Percentiles rank a stretch among this genome's conserved stretches.
phyloP scores from a whole-genome alignment of 345 rosid species.

The Bruguiera gymnorhiza region DNA sequence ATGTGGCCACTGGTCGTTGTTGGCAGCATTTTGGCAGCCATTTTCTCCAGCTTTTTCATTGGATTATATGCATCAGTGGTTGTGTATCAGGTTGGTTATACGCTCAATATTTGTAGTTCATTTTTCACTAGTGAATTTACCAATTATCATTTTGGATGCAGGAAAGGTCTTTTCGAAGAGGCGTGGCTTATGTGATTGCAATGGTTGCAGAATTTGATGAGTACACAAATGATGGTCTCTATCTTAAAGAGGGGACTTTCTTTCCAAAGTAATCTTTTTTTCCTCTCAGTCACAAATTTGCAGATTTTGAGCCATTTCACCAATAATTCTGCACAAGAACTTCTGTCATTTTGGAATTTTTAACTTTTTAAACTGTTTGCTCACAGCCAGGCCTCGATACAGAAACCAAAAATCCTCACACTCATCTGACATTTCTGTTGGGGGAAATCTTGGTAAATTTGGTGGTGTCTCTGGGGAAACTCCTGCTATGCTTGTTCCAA shows the following conservation, averaged over 20 bases:
- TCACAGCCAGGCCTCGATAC: slow-evolving; percentile 66
- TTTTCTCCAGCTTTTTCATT: slow-evolving; percentile 61
- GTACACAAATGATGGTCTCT: slow-evolving; percentile 84
- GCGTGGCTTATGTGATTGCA: slow-evolving; percentile 77
- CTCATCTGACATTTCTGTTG: slow-evolving; percentile 49
- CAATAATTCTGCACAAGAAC: background rate
- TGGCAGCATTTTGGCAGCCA: slow-evolving; percentile 53
- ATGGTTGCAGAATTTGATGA: slow-evolving; percentile 87
- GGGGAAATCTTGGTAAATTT: slow-evolving; percentile 38
- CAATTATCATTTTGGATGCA: slow-evolving; percentile 25
- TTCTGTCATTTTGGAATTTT: slow-evolving; percentile 5
- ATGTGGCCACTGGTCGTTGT: slow-evolving; percentile 76
- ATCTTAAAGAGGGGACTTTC: slow-evolving; percentile 76
- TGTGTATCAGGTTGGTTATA: slow-evolving; percentile 56
- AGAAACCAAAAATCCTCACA: slow-evolving; percentile 45
- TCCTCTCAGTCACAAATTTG: background rate
- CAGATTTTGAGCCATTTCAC: background rate
- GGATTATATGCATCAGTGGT: slow-evolving; percentile 72
- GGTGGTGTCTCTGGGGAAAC: slow-evolving; percentile 39
- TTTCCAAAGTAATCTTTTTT: slow-evolving; percentile 63
- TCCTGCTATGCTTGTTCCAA: slow-evolving; percentile 72
- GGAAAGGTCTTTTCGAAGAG: slow-evolving; percentile 79
- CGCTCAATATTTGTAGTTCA: background rate
- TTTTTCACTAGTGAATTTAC: slow-evolving; percentile 3
- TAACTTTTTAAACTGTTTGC: slow-evolving; percentile 22